Evolutionary conservation across 1,139 yeast species (phyloP).

Genomic region (Yamadazyma sp.): DNA sequence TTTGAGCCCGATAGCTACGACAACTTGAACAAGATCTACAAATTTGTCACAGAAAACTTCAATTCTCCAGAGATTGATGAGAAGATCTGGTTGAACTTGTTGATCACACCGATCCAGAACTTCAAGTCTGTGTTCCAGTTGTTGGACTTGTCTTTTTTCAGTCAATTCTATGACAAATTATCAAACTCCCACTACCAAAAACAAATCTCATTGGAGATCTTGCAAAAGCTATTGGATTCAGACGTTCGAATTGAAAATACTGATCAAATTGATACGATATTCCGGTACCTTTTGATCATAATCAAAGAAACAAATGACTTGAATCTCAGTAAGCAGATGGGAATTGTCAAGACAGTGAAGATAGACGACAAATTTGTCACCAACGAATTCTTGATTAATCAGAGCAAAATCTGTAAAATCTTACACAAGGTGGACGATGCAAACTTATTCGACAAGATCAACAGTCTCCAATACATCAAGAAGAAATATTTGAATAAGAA

Average conservation of each 20-base stretch:
- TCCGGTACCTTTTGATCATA: conserved; percentile 41
- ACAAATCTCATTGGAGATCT: conserved; percentile 41
- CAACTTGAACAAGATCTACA: conserved; percentile 62
- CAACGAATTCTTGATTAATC: conserved; percentile 49
- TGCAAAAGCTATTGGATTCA: conserved; percentile 34
- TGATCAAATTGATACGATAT: conserved; percentile 46
- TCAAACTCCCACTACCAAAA: conserved; percentile 34
- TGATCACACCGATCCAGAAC: conserved; percentile 57
- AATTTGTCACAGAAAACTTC: conserved; percentile 55
- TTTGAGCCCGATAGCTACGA: conserved; percentile 65
- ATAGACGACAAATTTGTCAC: conserved; percentile 31
- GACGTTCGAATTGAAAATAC: conserved; percentile 10
- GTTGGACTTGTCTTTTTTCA: conserved; percentile 38
- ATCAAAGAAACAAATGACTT: conserved; percentile 30
- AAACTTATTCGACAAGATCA: conserved; percentile 47
- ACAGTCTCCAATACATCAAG: conserved; percentile 55
- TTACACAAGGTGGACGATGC: conserved; percentile 56
- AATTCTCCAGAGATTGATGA: conserved; percentile 20
- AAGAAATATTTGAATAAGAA: conserved; percentile 58
- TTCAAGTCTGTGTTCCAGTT: conserved; percentile 33
- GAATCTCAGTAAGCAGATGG: conserved; percentile 39
- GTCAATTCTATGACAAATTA: conserved; percentile 39
- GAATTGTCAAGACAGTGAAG: conserved; percentile 33
- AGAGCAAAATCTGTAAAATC: conserved; percentile 70
- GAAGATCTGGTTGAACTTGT: conserved; percentile 52